Base-by-base conservation (phyloP, 75 land plant genomes). In the Cryptomeria japonica region DNA sequence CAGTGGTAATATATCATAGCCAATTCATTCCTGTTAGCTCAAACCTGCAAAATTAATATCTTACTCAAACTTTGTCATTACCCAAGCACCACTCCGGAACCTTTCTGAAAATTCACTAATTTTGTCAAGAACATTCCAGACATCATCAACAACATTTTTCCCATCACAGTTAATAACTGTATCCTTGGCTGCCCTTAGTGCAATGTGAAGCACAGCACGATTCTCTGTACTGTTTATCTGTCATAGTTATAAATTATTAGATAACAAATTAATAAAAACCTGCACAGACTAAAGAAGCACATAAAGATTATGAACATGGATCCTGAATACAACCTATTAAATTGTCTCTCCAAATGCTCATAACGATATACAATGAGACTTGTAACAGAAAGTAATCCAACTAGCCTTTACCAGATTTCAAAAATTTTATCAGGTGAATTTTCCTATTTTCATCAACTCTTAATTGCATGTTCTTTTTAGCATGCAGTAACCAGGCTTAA, bases 71-170 rank as follows among this genome's bases (percentile, higher is more conserved):
- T 44, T 70, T 37, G 15, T 87, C 55, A 88, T 89, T 97, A 98
- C 97, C 99, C 97, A 98, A 44, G 92, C 86, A 18, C 99, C 99
- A 94, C 89, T 96, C 68, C 99, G 94, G 42, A 98, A 92, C 80
- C 80, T 90, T 68, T 98, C 97, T 46, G 97, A 91, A 84, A 98
- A 98, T 1, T 91, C 94, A 44, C 90, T 86, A 41, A 98, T 97
- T 89, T 97, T 97, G 87, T 98, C 97, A 38, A 98, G 90, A 39
- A 95, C 97, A 41, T 92, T 90, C 99, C 99, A 98, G 18, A 98
- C 99, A 55, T 95, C 99, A 37, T 96, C 94, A 31, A 98, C 99
- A 61, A 98, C 99, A 92, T 98, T 97, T 88, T 95, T 95, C 42
- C 99, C 99, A 88, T 96, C 96, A 89, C 94, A 85, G 42, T 87